Conservation (phyloP, 208 protist species). For the Trypanosomatidae sp. region DNA sequence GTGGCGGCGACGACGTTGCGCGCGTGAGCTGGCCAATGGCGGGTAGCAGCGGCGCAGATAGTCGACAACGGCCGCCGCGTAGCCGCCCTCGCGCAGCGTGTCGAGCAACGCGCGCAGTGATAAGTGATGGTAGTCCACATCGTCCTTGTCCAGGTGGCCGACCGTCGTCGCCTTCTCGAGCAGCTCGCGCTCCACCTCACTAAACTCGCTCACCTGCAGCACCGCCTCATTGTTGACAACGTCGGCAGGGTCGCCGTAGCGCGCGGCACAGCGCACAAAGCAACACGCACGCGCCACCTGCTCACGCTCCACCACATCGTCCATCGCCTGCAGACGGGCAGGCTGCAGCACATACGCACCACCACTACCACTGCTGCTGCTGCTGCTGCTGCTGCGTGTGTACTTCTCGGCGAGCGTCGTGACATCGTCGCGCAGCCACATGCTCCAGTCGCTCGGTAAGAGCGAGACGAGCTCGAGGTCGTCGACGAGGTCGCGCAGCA, state of each 20-base stretch:
- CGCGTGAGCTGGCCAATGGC: too few relatives aligned
- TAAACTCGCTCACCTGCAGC: constrained; percentile 55
- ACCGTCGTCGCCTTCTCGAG: constrained; percentile 30
- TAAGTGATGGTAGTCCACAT: constrained; percentile 45
- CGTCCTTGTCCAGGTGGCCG: constrained; percentile 26
- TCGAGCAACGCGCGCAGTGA: constrained; percentile 53
- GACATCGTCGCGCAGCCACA: constrained; percentile 49
- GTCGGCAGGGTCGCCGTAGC: constrained; percentile 58
- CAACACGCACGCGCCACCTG: constrained; percentile 18
- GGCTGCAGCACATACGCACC: too few relatives aligned
- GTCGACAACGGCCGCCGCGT: constrained; percentile 13
- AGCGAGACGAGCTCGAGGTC: constrained; percentile 53
- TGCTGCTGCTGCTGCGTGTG: background rate
- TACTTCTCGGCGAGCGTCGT: background rate
- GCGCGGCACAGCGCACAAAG: constrained; percentile 21
- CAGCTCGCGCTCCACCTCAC: constrained; percentile 50
- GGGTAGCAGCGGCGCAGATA: constrained; percentile 18
- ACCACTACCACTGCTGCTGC: constrained; percentile 1
- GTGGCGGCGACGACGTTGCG: background rate
- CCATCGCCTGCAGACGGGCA: background rate
- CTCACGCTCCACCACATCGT: constrained; percentile 21
- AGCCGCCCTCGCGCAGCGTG: constrained; percentile 52
- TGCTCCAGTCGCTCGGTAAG: constrained; percentile 44
- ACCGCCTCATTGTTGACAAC: constrained; percentile 39
- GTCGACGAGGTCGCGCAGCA: constrained; percentile 46